Conservation (phyloP, 1,139 yeast species). For the Debaryomyces sp. region DNA sequence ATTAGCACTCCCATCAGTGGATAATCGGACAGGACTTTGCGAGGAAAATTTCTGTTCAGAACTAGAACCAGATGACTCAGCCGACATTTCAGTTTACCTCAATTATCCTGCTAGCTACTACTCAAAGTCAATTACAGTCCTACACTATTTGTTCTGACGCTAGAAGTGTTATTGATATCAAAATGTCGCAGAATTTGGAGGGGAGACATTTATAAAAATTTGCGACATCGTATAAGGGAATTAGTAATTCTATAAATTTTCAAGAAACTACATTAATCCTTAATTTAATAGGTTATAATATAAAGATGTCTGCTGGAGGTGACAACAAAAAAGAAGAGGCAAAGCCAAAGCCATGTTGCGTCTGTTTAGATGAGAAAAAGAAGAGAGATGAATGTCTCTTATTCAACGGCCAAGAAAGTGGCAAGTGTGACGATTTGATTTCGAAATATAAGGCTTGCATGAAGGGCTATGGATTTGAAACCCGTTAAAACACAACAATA, state of each 20-base stretch:
- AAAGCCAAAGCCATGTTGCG: slow-evolving; percentile 96
- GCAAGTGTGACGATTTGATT: slow-evolving; percentile 76
- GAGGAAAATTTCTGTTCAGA: background rate
- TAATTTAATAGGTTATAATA: background rate
- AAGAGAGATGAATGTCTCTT: slow-evolving; percentile 85
- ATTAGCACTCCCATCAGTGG: slow-evolving; percentile 35
- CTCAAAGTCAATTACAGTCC: background rate
- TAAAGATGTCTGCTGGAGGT: slow-evolving; percentile 11
- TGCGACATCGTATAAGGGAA: background rate
- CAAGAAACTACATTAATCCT: background rate
- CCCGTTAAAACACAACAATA: background rate
- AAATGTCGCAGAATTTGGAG: background rate
- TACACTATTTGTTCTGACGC: background rate
- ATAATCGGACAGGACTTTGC: slow-evolving; percentile 13
- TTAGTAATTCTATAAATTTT: background rate
- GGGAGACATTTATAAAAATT: background rate
- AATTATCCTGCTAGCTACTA: background rate
- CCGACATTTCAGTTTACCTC: background rate
- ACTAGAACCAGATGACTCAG: slow-evolving; percentile 10
- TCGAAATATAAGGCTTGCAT: slow-evolving; percentile 79
- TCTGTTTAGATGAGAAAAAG: slow-evolving; percentile 84
- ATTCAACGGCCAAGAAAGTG: slow-evolving; percentile 79
- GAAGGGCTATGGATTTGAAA: slow-evolving; percentile 85
- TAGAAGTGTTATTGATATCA: background rate
- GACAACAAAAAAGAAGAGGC: slow-evolving; percentile 16